These are phyloP conservation scores for Solanum dulcamara DNA, from an alignment of 257 asterid species.

Conservation along the genomic window DNA sequence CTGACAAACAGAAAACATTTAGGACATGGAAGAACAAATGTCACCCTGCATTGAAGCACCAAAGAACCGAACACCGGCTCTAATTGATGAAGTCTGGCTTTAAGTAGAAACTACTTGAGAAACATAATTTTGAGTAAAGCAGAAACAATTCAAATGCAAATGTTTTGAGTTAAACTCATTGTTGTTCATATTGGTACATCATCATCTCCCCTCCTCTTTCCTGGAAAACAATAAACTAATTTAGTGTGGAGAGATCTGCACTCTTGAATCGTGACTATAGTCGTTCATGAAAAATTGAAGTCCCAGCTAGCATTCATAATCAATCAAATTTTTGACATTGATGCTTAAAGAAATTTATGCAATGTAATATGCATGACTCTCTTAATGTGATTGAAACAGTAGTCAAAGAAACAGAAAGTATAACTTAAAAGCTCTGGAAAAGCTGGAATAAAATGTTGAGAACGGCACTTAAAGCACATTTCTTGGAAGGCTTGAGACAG, in stretches of 20 bases:
- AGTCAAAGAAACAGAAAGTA: background rate
- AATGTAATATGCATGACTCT: background rate
- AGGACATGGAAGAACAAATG: background rate
- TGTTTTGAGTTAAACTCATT: background rate
- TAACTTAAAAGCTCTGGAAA: background rate
- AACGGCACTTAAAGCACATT: background rate
- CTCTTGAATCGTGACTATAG: background rate
- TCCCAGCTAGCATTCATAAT: background rate
- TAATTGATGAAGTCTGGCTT: background rate
- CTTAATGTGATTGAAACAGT: background rate
- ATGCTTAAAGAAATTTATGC: background rate
- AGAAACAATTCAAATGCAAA: background rate
- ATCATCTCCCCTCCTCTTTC: background rate
- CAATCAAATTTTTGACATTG: background rate
- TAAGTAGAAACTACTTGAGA: background rate
- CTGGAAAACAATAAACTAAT: background rate
- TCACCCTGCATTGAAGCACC: background rate
- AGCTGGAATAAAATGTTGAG: background rate
- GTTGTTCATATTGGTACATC: background rate
- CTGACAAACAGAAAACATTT: conserved; percentile 22
- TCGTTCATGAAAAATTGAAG: background rate
- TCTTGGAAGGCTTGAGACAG: background rate
- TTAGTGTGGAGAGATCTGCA: background rate
- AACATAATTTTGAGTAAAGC: background rate
- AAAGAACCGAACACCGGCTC: background rate